phyloP scores from a whole-genome alignment of 2,329 filamentous ascomycete genomes.

The Apiospora marii region DNA sequence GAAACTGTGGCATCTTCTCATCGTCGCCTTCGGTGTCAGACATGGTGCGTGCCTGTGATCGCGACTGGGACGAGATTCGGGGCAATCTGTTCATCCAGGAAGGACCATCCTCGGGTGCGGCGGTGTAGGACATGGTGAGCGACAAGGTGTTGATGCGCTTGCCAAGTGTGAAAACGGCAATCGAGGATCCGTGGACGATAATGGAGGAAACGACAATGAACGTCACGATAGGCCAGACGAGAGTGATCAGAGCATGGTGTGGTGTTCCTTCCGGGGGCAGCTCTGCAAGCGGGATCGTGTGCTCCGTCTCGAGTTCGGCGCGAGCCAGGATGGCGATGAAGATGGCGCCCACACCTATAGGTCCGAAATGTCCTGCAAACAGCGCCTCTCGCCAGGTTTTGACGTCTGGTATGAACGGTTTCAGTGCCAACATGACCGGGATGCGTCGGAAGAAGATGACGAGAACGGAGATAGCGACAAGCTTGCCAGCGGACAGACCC shows the following conservation, averaged over 20 bases:
- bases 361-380: conserved; percentile 97
- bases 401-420: conserved; percentile 93
- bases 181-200: conserved; percentile 94
- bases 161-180: conserved; percentile 95
- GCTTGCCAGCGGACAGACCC: conserved; percentile 84
- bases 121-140: conserved; percentile 95
- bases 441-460: conserved; percentile 96
- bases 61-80: conserved; percentile 69
- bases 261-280: conserved; percentile 63
- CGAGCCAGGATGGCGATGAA: conserved; percentile 93
- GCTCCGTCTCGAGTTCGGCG: conserved; percentile 83
- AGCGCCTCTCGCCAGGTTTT: conserved; percentile 98
- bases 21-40: conserved; percentile 79
- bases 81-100: conserved; percentile 96
- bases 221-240: conserved; percentile 95
- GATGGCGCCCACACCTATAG: conserved; percentile 95
- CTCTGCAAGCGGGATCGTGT: conserved; percentile 75
- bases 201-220: conserved; percentile 96
- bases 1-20: conserved; percentile 65
- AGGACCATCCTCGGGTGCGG: conserved; percentile 85
- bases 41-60: conserved; percentile 85
- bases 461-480: conserved; percentile 92
- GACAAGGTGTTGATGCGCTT: conserved; percentile 98
- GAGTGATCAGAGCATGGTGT: conserved; percentile 75
- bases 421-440: conserved; percentile 89